phyloP scores from a whole-genome alignment of 2,329 filamentous ascomycete species.

The Mycosphaerella arachidis region DNA sequence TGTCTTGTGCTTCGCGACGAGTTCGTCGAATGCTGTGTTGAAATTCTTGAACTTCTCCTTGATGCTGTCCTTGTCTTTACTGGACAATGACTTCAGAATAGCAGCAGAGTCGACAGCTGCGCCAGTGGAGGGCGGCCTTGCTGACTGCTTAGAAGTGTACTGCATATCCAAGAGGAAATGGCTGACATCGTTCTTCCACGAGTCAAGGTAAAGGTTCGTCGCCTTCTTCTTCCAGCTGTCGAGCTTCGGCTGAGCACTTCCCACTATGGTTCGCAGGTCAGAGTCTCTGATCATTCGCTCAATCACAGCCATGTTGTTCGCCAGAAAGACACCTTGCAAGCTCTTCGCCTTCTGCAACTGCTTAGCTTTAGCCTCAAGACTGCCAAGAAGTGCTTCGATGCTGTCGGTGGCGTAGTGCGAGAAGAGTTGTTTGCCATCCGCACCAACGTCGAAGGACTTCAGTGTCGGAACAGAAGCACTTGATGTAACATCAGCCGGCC shows the following conservation, averaged over 20 bases:
- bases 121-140: slow-evolving; percentile 68
- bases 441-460: slow-evolving; percentile 78
- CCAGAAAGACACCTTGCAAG: slow-evolving; percentile 80
- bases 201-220: slow-evolving; percentile 72
- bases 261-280: slow-evolving; percentile 68
- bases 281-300: slow-evolving; percentile 80
- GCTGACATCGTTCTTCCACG: slow-evolving; percentile 83
- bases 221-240: slow-evolving; percentile 87
- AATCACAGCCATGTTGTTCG: slow-evolving; percentile 79
- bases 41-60: slow-evolving; percentile 94
- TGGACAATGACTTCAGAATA: slow-evolving; percentile 75
- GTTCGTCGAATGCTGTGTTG: slow-evolving; percentile 84
- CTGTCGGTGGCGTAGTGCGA: slow-evolving; percentile 86
- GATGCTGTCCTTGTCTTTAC: slow-evolving; percentile 92
- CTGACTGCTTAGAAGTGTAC: slow-evolving; percentile 69
- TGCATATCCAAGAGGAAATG: slow-evolving; percentile 83
- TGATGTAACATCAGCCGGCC: slow-evolving; percentile 52
- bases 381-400: slow-evolving; percentile 71
- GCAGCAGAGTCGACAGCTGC: slow-evolving; percentile 66
- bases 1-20: slow-evolving; percentile 74
- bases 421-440: slow-evolving; percentile 83
- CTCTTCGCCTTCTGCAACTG: slow-evolving; percentile 71
- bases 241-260: slow-evolving; percentile 48
- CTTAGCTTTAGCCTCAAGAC: slow-evolving; percentile 70
- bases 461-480: slow-evolving; percentile 64